These are phyloP conservation scores for Aspergillus sp. DNA, from an alignment of 2,329 filamentous ascomycete genomes.

Conservation along the genomic window DNA sequence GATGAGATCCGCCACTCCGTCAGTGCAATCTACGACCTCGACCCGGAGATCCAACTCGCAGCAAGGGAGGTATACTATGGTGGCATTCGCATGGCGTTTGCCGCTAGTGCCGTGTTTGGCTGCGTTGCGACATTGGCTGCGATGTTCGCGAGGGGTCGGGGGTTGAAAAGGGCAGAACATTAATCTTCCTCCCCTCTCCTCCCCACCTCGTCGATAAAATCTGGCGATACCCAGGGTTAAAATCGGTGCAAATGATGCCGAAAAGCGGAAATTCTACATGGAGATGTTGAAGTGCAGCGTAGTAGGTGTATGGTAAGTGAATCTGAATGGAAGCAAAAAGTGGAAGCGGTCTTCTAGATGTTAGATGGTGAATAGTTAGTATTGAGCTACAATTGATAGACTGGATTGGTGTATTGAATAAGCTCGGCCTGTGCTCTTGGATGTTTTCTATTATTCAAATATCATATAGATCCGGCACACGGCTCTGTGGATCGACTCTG, in stretches of 20 bases:
- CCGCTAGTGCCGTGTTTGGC: background rate
- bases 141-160: constrained; percentile 3
- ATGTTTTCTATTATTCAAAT: background rate
- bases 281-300: background rate
- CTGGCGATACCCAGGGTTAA: background rate
- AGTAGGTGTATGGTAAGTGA: background rate
- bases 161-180: background rate
- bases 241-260: background rate
- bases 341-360: background rate
- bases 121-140: background rate
- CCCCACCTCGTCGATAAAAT: background rate
- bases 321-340: background rate
- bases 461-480: background rate
- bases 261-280: background rate
- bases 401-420: background rate
- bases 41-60: constrained; percentile 56
- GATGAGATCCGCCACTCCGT: constrained; percentile 63
- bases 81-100: constrained; percentile 41
- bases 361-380: background rate
- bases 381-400: background rate
- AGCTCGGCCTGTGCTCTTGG: too few relatives aligned
- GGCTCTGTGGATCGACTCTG: too few relatives aligned
- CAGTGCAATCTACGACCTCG: constrained; percentile 54
- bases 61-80: constrained; percentile 62
- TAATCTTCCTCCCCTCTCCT: background rate